Conservation (phyloP, 2,329 filamentous ascomycete species). For the Talaromyces sp. region DNA sequence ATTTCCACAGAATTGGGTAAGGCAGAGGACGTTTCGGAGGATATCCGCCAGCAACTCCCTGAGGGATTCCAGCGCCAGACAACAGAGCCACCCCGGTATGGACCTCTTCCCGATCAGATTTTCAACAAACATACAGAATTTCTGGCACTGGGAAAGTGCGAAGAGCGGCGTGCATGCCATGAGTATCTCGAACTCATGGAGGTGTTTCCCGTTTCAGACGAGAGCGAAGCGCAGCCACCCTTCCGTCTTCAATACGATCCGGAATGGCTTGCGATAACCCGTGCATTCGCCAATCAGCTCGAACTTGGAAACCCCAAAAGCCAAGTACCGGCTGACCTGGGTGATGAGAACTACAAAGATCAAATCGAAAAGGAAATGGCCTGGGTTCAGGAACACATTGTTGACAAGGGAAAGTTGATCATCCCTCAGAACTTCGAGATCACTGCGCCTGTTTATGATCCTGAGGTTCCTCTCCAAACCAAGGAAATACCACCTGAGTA, state of each 20-base stretch:
- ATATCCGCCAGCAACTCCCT: conserved; percentile 70
- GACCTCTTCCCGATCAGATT: conserved; percentile 68
- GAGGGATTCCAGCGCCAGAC: conserved; percentile 59
- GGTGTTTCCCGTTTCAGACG: conserved; percentile 49
- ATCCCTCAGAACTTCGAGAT: conserved; percentile 75
- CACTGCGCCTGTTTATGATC: conserved; percentile 70
- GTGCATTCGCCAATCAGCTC: conserved; percentile 68
- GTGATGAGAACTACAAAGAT: conserved; percentile 64
- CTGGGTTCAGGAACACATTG: conserved; percentile 81
- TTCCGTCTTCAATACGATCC: conserved; percentile 75
- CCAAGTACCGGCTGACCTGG: conserved; percentile 57
- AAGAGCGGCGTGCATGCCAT: conserved; percentile 57
- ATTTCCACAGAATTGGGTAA: neutral
- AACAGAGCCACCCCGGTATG: conserved; percentile 47
- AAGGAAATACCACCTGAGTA: conserved; percentile 71
- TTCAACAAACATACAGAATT: conserved; percentile 78
- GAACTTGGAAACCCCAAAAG: conserved; percentile 59
- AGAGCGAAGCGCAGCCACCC: conserved; percentile 37
- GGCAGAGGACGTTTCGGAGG: conserved; percentile 52
- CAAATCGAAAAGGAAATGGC: conserved; percentile 65
- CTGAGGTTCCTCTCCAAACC: conserved; percentile 55
- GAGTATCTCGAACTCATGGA: conserved; percentile 79
- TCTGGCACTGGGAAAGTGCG: conserved; percentile 85
- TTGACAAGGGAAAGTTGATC: conserved; percentile 57
- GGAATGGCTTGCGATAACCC: conserved; percentile 93